A percentile compares a stretch with the other conserved stretches of the same genome.
These are phyloP conservation scores for Chlorella vulgaris DNA, from an alignment of 139 green algal species.

Conservation along the genomic window DNA sequence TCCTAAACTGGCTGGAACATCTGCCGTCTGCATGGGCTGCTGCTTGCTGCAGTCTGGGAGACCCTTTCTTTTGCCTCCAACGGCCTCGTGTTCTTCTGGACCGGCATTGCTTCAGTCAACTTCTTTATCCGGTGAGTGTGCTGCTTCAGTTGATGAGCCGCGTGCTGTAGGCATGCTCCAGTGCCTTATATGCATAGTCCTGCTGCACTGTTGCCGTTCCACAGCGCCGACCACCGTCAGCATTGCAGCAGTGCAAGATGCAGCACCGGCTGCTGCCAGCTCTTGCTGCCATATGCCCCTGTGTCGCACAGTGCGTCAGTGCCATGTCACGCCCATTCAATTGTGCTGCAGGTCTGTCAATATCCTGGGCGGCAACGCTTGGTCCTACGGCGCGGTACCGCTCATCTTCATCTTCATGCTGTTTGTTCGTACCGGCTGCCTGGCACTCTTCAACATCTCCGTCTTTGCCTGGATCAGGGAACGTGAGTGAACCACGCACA, in stretches of 20 bases:
- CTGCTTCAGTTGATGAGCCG: background rate
- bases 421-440: constrained; percentile 43
- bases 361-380: constrained; percentile 23
- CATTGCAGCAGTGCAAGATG: too few relatives aligned
- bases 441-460: constrained; percentile 41
- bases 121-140: constrained; percentile 68
- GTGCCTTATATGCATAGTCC: too few relatives aligned
- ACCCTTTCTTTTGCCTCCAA: constrained; percentile 60
- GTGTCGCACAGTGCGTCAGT: too few relatives aligned
- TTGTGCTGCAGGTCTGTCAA: constrained; percentile 3
- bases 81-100: constrained; percentile 88
- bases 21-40: too few relatives aligned
- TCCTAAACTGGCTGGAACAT: too few relatives aligned
- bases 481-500: background rate
- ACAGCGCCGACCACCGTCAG: too few relatives aligned
- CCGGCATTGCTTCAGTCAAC: constrained; percentile 76
- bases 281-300: too few relatives aligned
- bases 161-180: background rate
- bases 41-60: constrained; percentile 54
- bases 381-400: constrained; percentile 42
- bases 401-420: constrained; percentile 62
- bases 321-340: background rate
- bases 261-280: too few relatives aligned
- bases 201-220: too few relatives aligned
- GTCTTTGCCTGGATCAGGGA: constrained; percentile 34